These are phyloP conservation scores for Akebia trifoliata DNA, from an alignment of 164 flowering plant genomes.

Conservation along the genomic window DNA sequence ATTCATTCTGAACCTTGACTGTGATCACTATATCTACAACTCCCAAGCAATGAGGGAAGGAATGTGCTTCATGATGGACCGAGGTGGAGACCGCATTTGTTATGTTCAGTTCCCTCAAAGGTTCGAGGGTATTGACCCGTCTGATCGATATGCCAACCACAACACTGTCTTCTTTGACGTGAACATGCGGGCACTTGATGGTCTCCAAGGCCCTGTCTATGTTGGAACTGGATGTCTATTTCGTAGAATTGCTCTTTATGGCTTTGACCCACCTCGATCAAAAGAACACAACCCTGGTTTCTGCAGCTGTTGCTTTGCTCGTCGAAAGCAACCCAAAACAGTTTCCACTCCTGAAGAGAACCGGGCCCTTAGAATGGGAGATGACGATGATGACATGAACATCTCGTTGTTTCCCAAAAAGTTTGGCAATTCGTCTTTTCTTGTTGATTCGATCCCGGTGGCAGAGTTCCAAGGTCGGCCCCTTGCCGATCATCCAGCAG, in stretches of 20 bases:
- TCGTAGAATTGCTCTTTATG: constrained; percentile 74
- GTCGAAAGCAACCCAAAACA: constrained; percentile 24
- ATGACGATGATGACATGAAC: constrained; percentile 56
- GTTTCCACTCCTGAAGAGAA: constrained; percentile 35
- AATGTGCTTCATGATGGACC: constrained; percentile 96
- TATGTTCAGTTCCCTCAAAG: constrained; percentile 89
- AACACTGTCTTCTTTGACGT: constrained; percentile 89
- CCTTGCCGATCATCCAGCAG: constrained; percentile 64
- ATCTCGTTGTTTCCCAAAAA: constrained; percentile 50
- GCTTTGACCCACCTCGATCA: constrained; percentile 72
- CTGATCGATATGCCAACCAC: constrained; percentile 88
- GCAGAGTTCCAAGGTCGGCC: constrained; percentile 87
- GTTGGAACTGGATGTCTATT: constrained; percentile 98
- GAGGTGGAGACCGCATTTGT: constrained; percentile 68
- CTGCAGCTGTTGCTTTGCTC: constrained; percentile 43
- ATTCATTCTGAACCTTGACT: constrained; percentile 80
- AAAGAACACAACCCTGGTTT: constrained; percentile 32
- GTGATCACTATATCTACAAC: constrained; percentile 86
- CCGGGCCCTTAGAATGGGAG: constrained; percentile 44
- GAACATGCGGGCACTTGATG: constrained; percentile 90
- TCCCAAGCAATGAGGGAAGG: constrained; percentile 78
- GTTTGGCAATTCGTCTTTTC: constrained; percentile 73
- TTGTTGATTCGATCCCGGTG: constrained; percentile 69
- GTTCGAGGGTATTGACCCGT: constrained; percentile 86
- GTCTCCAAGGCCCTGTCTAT: constrained; percentile 88